Conservation (phyloP, 2,329 filamentous ascomycete species). For the Cercospora brassicicola region DNA sequence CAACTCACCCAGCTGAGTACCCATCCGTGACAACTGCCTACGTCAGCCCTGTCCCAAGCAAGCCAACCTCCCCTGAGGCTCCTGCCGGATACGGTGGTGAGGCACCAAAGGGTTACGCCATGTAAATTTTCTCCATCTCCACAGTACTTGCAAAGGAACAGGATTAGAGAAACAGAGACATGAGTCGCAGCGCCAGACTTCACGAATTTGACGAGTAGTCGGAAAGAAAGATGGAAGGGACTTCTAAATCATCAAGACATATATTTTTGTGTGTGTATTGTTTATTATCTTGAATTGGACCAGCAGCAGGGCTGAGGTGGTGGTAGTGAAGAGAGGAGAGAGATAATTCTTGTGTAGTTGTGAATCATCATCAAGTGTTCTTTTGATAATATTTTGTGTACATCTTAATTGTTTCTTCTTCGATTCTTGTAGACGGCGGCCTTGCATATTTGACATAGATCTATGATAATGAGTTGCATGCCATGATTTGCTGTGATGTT, state of each 20-base stretch:
- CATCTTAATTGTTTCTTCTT: background rate
- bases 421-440: background rate
- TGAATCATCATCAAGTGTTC: background rate
- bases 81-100: constrained; percentile 13
- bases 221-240: background rate
- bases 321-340: background rate
- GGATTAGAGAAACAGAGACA: background rate
- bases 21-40: constrained; percentile 15
- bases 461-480: background rate
- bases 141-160: background rate
- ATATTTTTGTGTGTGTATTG: background rate
- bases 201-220: constrained; percentile 20
- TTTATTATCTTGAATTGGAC: background rate
- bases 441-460: too few species aligned
- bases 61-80: background rate
- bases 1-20: constrained; percentile 1
- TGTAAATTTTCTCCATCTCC: background rate
- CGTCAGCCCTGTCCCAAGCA: constrained; percentile 14
- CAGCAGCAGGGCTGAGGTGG: background rate
- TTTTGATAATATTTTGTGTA: background rate
- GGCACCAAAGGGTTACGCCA: background rate
- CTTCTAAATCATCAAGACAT: background rate
- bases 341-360: constrained; percentile 3
- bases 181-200: constrained; percentile 15
- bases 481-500: background rate